A percentile compares a stretch with the other conserved stretches of the same genome.
Conservation (phyloP, 2,329 filamentous ascomycete genomes). For the Biscogniauxia mediterranea region DNA sequence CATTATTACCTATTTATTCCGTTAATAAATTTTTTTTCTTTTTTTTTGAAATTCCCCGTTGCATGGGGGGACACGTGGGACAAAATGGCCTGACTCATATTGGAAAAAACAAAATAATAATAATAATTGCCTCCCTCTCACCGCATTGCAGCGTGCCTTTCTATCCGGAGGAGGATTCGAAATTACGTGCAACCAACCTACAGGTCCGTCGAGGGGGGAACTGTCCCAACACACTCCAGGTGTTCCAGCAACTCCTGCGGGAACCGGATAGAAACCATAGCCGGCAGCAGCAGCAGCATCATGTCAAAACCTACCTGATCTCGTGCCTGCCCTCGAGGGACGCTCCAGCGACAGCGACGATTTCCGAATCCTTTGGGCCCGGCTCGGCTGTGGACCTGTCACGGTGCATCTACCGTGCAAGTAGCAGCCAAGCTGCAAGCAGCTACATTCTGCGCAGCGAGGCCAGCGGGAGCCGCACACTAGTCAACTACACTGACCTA, state of each 20-base stretch:
- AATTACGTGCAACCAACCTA: conserved; percentile 63
- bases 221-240: conserved; percentile 68
- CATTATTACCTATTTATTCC: too few species aligned
- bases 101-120: conserved; percentile 6
- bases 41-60: too few species aligned
- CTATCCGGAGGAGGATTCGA: conserved; percentile 70
- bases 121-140: conserved; percentile 8
- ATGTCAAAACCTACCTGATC: conserved; percentile 43
- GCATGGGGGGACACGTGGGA: not conserved
- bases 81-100: not conserved
- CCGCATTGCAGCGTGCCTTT: conserved; percentile 53
- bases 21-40: too few species aligned
- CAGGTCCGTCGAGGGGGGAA: conserved; percentile 68
- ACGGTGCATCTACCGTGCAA: conserved; percentile 59
- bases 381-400: conserved; percentile 44
- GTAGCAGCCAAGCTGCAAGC: conserved; percentile 56
- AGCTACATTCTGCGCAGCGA: conserved; percentile 67
- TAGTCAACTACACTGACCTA: conserved; percentile 68
- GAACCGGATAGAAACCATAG: conserved; percentile 8
- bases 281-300: conserved; percentile 1
- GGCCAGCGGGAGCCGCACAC: conserved; percentile 60
- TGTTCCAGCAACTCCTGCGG: conserved; percentile 61
- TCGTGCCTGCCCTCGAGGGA: conserved; percentile 52
- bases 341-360: conserved; percentile 50
- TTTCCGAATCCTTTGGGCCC: conserved; percentile 53